Percentiles rank a stretch among this genome's conserved stretches.
These are phyloP conservation scores for Acacia acuminata DNA, from an alignment of 306 rosid species.

Conservation along the genomic window DNA sequence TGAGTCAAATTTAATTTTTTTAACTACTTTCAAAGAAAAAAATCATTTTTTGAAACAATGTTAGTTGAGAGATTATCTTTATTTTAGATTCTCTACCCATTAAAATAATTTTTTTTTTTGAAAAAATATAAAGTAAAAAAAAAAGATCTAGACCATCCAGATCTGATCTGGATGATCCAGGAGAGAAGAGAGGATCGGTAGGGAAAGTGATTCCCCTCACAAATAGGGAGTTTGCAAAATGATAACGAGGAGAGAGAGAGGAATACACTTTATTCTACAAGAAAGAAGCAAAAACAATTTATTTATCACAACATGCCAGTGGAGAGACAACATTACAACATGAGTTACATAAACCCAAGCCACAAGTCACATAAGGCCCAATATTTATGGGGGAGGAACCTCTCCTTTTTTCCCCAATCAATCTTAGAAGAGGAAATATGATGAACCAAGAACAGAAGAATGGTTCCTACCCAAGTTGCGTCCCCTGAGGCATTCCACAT, in stretches of 20 bases:
- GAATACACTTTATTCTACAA: background rate
- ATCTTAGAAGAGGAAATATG: constrained; percentile 52
- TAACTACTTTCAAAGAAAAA: too few relatives aligned
- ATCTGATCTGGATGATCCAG: too few relatives aligned
- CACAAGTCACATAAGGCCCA: background rate
- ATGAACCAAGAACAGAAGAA: constrained; percentile 70
- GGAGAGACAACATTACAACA: constrained; percentile 14
- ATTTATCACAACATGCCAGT: background rate
- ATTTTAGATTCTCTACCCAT: too few relatives aligned
- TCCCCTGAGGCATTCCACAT: constrained; percentile 89
- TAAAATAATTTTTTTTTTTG: too few relatives aligned
- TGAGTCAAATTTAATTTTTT: too few relatives aligned
- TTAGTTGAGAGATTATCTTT: too few relatives aligned
- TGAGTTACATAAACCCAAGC: background rate
- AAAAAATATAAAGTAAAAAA: too few relatives aligned
- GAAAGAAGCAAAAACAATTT: background rate
- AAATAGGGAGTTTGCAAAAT: background rate
- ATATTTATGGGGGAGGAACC: background rate
- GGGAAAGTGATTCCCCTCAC: too few relatives aligned
- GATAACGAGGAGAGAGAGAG: background rate
- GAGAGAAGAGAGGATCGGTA: too few relatives aligned
- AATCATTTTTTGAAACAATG: too few relatives aligned
- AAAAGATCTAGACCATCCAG: too few relatives aligned
- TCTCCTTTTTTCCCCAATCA: background rate
- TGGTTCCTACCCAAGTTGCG: constrained; percentile 74